Conservation (phyloP, 2,329 filamentous ascomycete species). For the Rhynchosporium graminicola region DNA sequence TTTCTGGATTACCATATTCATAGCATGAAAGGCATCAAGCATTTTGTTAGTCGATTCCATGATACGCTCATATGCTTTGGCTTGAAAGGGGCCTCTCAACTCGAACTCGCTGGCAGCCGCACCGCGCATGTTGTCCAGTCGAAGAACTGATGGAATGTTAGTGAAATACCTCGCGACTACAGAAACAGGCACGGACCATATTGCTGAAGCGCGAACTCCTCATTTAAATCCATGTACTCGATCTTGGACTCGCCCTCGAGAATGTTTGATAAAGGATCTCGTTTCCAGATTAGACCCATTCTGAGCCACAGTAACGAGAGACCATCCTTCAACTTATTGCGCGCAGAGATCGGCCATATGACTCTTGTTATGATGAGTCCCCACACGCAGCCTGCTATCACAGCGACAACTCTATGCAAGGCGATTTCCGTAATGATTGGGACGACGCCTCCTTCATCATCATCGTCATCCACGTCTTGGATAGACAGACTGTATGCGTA, state of each 20-base stretch:
- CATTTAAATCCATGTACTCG: conserved; percentile 82
- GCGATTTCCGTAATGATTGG: conserved; percentile 88
- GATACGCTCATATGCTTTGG: conserved; percentile 70
- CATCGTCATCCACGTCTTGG: conserved; percentile 76
- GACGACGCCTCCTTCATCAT: conserved; percentile 82
- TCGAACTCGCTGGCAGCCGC: conserved; percentile 86
- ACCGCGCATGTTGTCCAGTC: conserved; percentile 70
- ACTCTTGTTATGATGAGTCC: conserved; percentile 85
- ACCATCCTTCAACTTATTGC: conserved; percentile 85
- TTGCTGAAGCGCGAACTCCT: conserved; percentile 83
- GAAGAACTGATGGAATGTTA: conserved; percentile 48
- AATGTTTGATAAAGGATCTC: conserved; percentile 80
- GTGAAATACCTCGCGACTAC: not conserved
- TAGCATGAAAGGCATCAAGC: conserved; percentile 91
- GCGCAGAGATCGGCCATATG: conserved; percentile 91
- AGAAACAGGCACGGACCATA: conserved; percentile 47
- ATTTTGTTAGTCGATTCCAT: conserved; percentile 80
- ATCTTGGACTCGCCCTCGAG: conserved; percentile 55
- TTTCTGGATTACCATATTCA: conserved; percentile 89
- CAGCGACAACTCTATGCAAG: conserved; percentile 82
- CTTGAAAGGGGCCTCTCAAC: conserved; percentile 82
- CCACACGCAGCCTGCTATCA: conserved; percentile 86
- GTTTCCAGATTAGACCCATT: conserved; percentile 92
- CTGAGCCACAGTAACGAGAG: conserved; percentile 89
- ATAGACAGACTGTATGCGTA: conserved; percentile 91